Evolutionary conservation across 129 eudicot genomes (phyloP).

Genomic region (Escallonia rubra): DNA sequence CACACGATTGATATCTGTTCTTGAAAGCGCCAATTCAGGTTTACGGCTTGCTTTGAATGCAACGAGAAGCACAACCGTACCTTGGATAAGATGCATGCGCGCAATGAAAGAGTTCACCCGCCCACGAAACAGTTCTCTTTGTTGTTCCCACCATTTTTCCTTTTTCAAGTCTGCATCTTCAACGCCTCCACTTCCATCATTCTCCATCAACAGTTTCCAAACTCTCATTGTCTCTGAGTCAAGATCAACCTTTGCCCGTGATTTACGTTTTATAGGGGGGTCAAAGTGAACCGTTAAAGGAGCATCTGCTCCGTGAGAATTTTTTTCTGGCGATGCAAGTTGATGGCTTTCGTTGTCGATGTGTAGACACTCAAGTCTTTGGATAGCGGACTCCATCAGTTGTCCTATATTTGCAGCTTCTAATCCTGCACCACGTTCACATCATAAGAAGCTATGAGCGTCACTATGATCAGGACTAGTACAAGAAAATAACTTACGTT

Average conservation of each 20-base stretch:
- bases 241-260: conserved; percentile 31
- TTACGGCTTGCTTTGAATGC: too few species aligned
- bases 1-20: too few species aligned
- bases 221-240: conserved; percentile 41
- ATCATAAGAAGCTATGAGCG: too few species aligned
- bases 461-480: too few species aligned
- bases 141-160: conserved; percentile 43
- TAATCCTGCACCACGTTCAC: too few species aligned
- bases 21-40: too few species aligned
- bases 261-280: conserved; percentile 29
- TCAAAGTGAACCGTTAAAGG: conserved; percentile 14
- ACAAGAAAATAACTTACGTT: too few species aligned
- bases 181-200: conserved; percentile 25
- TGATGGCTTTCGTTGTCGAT: conserved; percentile 25
- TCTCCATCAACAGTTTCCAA: conserved; percentile 37
- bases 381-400: conserved; percentile 17
- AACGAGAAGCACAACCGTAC: conserved; percentile 15
- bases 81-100: conserved; percentile 46
- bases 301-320: conserved; percentile 7
- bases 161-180: conserved; percentile 35
- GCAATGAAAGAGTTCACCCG: conserved; percentile 39
- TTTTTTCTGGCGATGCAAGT: conserved; percentile 18
- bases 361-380: conserved; percentile 19
- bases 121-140: conserved; percentile 26
- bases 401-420: too few species aligned